These are phyloP conservation scores for Ophiostoma australiae DNA, from an alignment of 2,329 filamentous ascomycete genomes.

Conservation along the genomic window DNA sequence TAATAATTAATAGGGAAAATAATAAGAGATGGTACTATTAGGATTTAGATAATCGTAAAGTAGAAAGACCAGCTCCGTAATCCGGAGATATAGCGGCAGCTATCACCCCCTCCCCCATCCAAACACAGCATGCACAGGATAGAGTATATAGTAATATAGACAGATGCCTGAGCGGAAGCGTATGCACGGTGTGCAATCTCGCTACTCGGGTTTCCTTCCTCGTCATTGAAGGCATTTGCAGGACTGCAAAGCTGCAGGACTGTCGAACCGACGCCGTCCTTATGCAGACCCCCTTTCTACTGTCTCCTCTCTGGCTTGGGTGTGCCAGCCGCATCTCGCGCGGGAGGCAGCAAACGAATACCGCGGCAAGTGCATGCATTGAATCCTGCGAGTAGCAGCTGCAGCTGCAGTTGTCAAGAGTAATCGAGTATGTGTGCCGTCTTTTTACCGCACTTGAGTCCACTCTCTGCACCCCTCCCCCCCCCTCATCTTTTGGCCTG, in stretches of 20 bases:
- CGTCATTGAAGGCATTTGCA: background rate
- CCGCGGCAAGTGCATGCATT: background rate
- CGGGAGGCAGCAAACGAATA: background rate
- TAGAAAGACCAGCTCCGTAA: background rate
- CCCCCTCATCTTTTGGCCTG: background rate
- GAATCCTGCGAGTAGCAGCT: background rate
- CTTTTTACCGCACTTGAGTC: background rate
- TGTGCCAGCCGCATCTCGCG: constrained; percentile 4
- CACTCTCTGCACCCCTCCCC: background rate
- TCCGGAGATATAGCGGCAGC: background rate
- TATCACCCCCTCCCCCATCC: too few species aligned
- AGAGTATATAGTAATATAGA: background rate
- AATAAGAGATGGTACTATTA: background rate
- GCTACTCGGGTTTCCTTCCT: background rate
- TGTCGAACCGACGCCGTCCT: background rate
- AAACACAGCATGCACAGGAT: too few species aligned
- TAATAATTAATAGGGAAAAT: background rate
- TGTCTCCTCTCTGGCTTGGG: background rate
- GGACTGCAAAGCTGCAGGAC: background rate
- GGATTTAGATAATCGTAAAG: background rate
- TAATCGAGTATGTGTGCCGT: background rate
- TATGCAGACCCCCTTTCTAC: background rate
- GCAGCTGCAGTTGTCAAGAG: background rate
- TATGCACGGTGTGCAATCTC: background rate
- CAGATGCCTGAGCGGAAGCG: background rate